These are phyloP conservation scores for Sutorius eximius DNA, from an alignment of 1,284 basidiomycete genomes.

Conservation along the genomic window DNA sequence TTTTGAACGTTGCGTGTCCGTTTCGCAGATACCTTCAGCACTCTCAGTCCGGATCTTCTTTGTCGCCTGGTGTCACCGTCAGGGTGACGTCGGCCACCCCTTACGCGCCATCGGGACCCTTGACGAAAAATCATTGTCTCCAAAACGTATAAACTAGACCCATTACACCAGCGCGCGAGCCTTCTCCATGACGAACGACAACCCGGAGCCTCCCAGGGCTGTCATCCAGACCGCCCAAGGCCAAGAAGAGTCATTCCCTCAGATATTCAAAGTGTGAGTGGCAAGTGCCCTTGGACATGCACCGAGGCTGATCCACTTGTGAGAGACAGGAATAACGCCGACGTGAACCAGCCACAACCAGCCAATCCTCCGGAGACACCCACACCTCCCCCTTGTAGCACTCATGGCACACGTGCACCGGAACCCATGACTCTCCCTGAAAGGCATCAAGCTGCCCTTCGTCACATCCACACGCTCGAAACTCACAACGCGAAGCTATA, in stretches of 20 bases:
- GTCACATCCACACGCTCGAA: slow-evolving; percentile 34
- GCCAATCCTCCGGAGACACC: slow-evolving; percentile 39
- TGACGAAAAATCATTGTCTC: slow-evolving; percentile 1
- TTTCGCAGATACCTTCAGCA: not conserved
- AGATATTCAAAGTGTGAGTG: slow-evolving; percentile 15
- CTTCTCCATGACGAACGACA: slow-evolving; percentile 11
- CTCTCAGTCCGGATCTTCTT: not conserved
- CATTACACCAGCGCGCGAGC: not conserved
- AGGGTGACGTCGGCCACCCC: slow-evolving; percentile 10
- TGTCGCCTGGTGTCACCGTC: not conserved
- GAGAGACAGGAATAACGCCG: slow-evolving; percentile 5
- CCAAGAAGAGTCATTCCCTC: not conserved
- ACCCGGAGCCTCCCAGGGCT: not conserved
- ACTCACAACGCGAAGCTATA: slow-evolving; percentile 49
- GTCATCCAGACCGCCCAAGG: slow-evolving; percentile 2
- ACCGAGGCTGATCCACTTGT: slow-evolving; percentile 1
- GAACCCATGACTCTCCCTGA: slow-evolving; percentile 41
- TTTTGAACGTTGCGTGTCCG: not conserved
- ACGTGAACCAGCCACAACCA: not conserved
- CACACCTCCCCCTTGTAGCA: slow-evolving; percentile 14
- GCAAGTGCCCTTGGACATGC: slow-evolving; percentile 1
- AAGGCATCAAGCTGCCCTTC: slow-evolving; percentile 36
- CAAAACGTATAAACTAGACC: slow-evolving; percentile 5
- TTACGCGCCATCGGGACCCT: slow-evolving; percentile 2
- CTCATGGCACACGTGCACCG: slow-evolving; percentile 44